Evolutionary conservation across 345 rosid species (phyloP).

Genomic region (Moricandia moricandioides): DNA sequence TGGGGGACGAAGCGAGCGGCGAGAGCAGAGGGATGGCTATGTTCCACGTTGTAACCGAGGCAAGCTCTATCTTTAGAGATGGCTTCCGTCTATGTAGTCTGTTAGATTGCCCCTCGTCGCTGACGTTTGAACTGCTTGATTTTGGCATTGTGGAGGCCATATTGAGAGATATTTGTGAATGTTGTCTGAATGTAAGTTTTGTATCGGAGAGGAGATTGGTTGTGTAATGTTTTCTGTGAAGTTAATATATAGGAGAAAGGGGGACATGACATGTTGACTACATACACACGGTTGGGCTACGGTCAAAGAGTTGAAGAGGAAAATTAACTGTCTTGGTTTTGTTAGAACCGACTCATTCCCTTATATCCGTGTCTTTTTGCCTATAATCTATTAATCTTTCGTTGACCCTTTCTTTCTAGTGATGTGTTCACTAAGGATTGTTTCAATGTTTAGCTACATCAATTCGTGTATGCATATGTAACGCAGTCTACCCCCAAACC

Average conservation of each 20-base stretch:
- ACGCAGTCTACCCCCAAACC: too few relatives aligned
- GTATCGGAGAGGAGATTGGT: not conserved
- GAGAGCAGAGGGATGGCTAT: constrained; percentile 82
- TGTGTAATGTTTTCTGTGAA: not conserved
- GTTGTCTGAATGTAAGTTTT: not conserved
- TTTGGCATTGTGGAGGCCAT: constrained; percentile 4
- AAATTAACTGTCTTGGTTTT: not conserved
- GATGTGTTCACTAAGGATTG: too few relatives aligned
- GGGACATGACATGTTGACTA: not conserved
- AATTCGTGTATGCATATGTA: too few relatives aligned
- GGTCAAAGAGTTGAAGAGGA: constrained; percentile 3
- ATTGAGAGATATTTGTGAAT: constrained; percentile 9
- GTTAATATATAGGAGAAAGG: not conserved
- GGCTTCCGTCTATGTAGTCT: constrained; percentile 64
- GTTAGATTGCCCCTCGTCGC: constrained; percentile 38
- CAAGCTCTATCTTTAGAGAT: constrained; percentile 53
- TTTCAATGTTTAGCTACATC: too few relatives aligned
- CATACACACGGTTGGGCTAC: not conserved
- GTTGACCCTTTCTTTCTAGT: not conserved
- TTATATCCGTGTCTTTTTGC: not conserved
- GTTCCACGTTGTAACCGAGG: constrained; percentile 47
- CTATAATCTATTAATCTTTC: not conserved
- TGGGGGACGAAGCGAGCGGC: constrained; percentile 60
- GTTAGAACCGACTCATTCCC: not conserved
- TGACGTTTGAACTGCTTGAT: constrained; percentile 9